These are phyloP conservation scores for Paratinospora sagittata DNA, from an alignment of 164 flowering plant species.

Conservation along the genomic window DNA sequence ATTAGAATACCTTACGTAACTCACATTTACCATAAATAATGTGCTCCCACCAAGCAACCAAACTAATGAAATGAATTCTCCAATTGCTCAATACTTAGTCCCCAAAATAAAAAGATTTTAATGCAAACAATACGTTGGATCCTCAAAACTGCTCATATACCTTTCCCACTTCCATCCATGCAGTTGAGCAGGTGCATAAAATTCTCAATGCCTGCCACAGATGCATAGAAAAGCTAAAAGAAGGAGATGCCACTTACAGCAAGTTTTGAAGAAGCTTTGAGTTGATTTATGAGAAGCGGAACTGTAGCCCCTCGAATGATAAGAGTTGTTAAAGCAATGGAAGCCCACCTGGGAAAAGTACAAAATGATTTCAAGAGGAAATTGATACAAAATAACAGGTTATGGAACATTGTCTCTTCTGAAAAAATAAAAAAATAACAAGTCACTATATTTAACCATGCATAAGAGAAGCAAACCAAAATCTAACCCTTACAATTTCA, in stretches of 20 bases:
- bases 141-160: neutral
- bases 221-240: neutral
- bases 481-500: neutral
- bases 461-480: constrained; percentile 1
- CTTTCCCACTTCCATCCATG: neutral
- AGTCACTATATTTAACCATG: neutral
- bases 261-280: constrained; percentile 63
- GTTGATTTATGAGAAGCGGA: constrained; percentile 68
- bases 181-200: neutral
- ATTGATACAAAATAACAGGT: neutral
- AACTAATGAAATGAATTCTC: neutral
- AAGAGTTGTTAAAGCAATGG: constrained; percentile 67
- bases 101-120: neutral
- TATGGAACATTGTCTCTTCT: no score
- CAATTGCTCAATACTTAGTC: neutral
- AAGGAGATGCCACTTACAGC: constrained; percentile 42
- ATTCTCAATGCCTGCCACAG: neutral
- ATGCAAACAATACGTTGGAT: neutral
- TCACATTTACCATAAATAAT: neutral
- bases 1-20: neutral
- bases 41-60: neutral
- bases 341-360: constrained; percentile 71
- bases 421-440: neutral
- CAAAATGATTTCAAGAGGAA: neutral
- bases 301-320: constrained; percentile 60